Evolutionary conservation across 176 grass and related monocot species (phyloP), one percentile per base, ranked within the genome.

Genomic region (Poa pratensis): DNA sequence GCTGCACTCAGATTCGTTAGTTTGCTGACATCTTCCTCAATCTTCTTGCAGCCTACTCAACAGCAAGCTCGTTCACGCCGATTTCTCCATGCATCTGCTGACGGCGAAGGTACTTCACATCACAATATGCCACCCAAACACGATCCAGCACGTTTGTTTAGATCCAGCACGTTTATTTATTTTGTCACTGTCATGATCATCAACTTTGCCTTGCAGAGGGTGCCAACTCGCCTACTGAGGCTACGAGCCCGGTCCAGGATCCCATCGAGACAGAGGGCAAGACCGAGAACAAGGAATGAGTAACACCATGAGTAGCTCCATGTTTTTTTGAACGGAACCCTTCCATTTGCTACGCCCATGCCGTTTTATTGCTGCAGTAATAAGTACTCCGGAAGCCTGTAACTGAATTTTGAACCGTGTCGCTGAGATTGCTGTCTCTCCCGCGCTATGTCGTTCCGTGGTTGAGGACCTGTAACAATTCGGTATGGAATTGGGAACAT

Each of bases 11-110:
- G 22, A 51, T 59, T 51, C 14, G 62, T 51, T 81, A 70, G 20
- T 61, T 82, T 10, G 12, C 54, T 81, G 76, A 27, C 10, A 85
- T 65, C 60, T 72, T 83, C 57, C 32, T 20, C 35, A 32, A 55
- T 77, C 51, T 61, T 77, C 17, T 43, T 69, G 62, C 78, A 93
- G 91, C 91, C 93, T 83, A 94, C 94, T 67, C 86, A 80, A 69
- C 94, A 96, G 63, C 89, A 93, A 77, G 64, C 85, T 2, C 94
- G 89, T 32, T 88, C 89, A 43, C 89, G 94, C 40, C 86, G 89
- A 35, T 86, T 90, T 64, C 63, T 58, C 62, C 84, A 86, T 76
- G 86, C 81, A 72, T 93, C 94, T 63, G 78, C 23, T 78, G 94
- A 96, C n/a, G 87, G 79, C 19, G 87, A 93, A 86, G 94, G 94